Conservation (phyloP, 2,329 filamentous ascomycete genomes). For the Cadophora malorum region DNA sequence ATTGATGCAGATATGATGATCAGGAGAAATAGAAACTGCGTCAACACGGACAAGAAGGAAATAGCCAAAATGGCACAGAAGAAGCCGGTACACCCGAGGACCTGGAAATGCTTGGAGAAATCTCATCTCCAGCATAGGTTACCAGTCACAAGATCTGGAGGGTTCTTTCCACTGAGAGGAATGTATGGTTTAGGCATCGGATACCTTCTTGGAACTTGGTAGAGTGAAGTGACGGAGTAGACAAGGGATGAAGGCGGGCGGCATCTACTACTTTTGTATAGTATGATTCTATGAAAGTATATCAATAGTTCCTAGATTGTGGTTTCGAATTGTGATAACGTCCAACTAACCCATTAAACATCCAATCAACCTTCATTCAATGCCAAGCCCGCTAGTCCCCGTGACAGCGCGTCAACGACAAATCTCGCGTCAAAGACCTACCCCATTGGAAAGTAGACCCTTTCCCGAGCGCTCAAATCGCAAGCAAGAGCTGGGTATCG, state of each 20-base stretch:
- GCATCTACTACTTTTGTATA: background rate
- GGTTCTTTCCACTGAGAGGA: background rate
- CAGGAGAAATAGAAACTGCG: background rate
- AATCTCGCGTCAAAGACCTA: background rate
- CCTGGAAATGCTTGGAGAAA: background rate
- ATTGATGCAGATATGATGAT: slow-evolving; percentile 28
- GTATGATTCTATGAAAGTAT: background rate
- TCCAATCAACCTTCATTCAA: background rate
- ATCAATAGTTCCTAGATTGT: background rate
- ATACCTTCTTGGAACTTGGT: background rate
- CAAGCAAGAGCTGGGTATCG: background rate
- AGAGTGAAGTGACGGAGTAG: background rate
- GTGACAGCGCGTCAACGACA: slow-evolving; percentile 9
- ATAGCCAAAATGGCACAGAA: background rate
- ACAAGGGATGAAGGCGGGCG: background rate
- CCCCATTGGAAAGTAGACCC: background rate
- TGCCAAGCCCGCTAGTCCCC: background rate
- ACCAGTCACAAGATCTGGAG: background rate
- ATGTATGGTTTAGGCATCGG: background rate
- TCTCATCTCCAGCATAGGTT: background rate
- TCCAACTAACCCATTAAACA: background rate
- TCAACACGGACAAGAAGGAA: background rate
- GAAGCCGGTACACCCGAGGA: background rate
- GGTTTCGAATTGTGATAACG: background rate
- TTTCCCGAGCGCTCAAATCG: background rate